A percentile compares a stretch with the other conserved stretches of the same genome.
phyloP scores from a whole-genome alignment of 2,329 filamentous ascomycete species.

The Coniella lustricola region DNA sequence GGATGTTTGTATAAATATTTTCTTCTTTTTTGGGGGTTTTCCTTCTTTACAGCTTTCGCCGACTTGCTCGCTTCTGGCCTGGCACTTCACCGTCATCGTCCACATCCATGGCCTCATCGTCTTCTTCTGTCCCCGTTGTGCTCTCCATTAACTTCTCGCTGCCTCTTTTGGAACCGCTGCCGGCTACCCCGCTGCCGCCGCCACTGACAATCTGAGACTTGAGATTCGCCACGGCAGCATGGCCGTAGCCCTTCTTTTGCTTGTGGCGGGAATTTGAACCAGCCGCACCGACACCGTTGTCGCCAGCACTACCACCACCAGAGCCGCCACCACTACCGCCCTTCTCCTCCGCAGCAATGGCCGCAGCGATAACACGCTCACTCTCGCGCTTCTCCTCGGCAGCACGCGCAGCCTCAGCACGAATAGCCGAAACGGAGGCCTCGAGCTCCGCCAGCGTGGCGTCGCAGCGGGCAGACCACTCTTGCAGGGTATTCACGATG shows the following conservation, averaged over 20 bases:
- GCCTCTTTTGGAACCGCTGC: conserved; percentile 14
- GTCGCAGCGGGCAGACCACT: conserved; percentile 75
- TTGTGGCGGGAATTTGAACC: conserved; percentile 4
- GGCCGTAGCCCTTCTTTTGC: background rate
- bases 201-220: background rate
- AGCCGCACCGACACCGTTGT: conserved; percentile 9
- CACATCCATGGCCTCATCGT: conserved; percentile 48
- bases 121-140: conserved; percentile 31
- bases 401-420: conserved; percentile 46
- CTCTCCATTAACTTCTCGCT: conserved; percentile 33
- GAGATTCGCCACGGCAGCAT: background rate
- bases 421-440: conserved; percentile 62
- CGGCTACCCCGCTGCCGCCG: background rate
- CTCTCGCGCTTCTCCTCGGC: conserved; percentile 43
- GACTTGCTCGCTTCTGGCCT: conserved; percentile 43
- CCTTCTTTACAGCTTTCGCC: conserved; percentile 42
- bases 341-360: conserved; percentile 39
- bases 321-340: conserved; percentile 11
- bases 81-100: conserved; percentile 46
- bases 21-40: too few relatives aligned
- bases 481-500: conserved; percentile 61
- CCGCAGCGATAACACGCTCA: conserved; percentile 39
- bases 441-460: conserved; percentile 69
- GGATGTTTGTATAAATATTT: too few relatives aligned
- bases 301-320: conserved; percentile 19